These are phyloP conservation scores for Ogataea nakhonphanomensis DNA, from an alignment of 805 yeast genomes.

Conservation along the genomic window DNA sequence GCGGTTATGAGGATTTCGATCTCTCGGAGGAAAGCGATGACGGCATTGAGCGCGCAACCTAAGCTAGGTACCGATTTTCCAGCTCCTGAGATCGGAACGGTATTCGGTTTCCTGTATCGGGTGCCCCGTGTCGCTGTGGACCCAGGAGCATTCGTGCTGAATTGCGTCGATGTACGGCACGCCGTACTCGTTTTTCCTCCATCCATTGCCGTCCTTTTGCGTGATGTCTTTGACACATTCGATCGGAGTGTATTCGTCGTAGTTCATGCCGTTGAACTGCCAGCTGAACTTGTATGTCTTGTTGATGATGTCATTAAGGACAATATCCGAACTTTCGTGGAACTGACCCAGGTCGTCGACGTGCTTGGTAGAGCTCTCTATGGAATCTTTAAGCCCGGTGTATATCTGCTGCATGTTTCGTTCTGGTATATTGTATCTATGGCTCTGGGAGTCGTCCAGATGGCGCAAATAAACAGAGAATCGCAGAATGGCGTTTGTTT, in stretches of 20 bases:
- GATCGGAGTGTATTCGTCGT: constrained; percentile 55
- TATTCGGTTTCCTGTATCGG: constrained; percentile 32
- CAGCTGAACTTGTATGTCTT: constrained; percentile 32
- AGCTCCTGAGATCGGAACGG: constrained; percentile 39
- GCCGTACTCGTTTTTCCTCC: constrained; percentile 51
- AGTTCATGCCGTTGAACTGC: constrained; percentile 25
- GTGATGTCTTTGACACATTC: constrained; percentile 75
- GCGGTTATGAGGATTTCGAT: constrained; percentile 25
- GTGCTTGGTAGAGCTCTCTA: constrained; percentile 11
- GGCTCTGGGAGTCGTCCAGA: constrained; percentile 13
- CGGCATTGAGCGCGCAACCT: constrained; percentile 28
- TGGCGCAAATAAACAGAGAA: constrained; percentile 41
- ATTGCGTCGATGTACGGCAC: constrained; percentile 37
- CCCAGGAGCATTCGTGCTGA: constrained; percentile 16
- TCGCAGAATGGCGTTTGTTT: constrained; percentile 76
- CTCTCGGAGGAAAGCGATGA: constrained; percentile 30
- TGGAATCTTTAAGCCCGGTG: constrained; percentile 24
- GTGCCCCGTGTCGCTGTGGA: neutral
- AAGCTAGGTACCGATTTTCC: constrained; percentile 30
- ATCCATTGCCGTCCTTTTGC: constrained; percentile 61
- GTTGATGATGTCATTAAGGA: constrained; percentile 25
- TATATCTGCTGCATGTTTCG: constrained; percentile 21
- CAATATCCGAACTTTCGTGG: constrained; percentile 3
- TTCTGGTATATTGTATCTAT: constrained; percentile 20
- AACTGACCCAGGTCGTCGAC: neutral